phyloP scores from a whole-genome alignment of 129 eudicot genomes.

The Sambucus nigra region DNA sequence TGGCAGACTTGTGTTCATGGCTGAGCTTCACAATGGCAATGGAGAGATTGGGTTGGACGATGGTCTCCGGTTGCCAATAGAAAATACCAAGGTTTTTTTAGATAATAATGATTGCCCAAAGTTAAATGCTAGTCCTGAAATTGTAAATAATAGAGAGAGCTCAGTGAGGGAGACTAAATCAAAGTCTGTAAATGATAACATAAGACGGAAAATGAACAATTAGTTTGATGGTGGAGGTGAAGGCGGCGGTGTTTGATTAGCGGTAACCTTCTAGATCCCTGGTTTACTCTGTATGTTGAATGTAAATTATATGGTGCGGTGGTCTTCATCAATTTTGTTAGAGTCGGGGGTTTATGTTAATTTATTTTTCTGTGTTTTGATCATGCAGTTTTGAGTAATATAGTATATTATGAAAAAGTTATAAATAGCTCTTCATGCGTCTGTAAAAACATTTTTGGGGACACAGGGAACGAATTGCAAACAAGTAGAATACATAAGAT shows the following conservation, averaged over 20 bases:
- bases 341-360: background rate
- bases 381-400: too few species aligned
- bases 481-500: too few species aligned
- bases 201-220: conserved; percentile 32
- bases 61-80: conserved; percentile 27
- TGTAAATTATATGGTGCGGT: too few species aligned
- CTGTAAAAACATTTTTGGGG: too few species aligned
- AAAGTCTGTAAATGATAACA: conserved; percentile 59
- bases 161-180: conserved; percentile 25
- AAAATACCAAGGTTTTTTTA: conserved; percentile 45
- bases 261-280: conserved; percentile 24
- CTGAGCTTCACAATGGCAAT: conserved; percentile 26
- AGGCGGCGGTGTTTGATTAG: conserved; percentile 34
- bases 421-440: too few species aligned
- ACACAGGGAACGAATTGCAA: too few species aligned
- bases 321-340: background rate
- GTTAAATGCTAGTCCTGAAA: conserved; percentile 28
- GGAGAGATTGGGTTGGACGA: conserved; percentile 30
- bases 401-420: background rate
- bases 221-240: conserved; percentile 37
- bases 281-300: background rate
- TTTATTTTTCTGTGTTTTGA: background rate
- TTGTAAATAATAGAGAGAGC: too few species aligned
- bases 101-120: conserved; percentile 36
- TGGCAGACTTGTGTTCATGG: conserved; percentile 11